Evolutionary conservation across 2,329 filamentous ascomycete species (phyloP).

Genomic region (Hypoxylon sp.): DNA sequence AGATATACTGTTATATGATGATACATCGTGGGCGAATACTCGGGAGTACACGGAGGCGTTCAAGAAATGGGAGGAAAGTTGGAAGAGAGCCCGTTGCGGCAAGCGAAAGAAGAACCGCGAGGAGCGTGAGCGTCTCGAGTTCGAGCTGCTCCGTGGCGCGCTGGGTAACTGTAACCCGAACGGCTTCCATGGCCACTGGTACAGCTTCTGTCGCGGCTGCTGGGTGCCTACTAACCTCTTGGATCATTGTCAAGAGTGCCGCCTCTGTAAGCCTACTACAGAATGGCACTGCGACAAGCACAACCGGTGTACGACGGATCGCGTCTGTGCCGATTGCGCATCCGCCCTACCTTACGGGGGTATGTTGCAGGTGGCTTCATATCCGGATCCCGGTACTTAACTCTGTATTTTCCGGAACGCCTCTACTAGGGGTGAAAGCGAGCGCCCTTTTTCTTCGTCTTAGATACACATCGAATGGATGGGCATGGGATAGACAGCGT

Average conservation of each 20-base stretch:
- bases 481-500: conserved; percentile 36
- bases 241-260: conserved; percentile 55
- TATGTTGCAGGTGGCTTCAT: conserved; percentile 38
- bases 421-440: conserved; percentile 6
- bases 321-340: conserved; percentile 51
- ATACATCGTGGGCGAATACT: conserved; percentile 53
- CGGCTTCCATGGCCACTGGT: conserved; percentile 54
- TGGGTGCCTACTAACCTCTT: conserved; percentile 52
- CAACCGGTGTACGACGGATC: conserved; percentile 51
- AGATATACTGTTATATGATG: conserved; percentile 55
- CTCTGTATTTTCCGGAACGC: not conserved
- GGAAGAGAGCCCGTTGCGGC: conserved; percentile 51
- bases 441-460: conserved; percentile 12
- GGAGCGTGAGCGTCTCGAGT: conserved; percentile 54
- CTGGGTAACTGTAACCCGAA: conserved; percentile 52
- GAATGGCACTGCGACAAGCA: conserved; percentile 57
- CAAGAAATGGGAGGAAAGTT: conserved; percentile 53
- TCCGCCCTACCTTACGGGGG: conserved; percentile 46
- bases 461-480: conserved; percentile 26
- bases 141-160: conserved; percentile 54
- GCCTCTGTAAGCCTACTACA: conserved; percentile 49
- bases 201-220: conserved; percentile 54
- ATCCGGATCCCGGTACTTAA: conserved; percentile 38
- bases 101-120: conserved; percentile 54
- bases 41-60: conserved; percentile 50